These are phyloP conservation scores for Pythium brachiatum DNA, from an alignment of 352 stramenopile species.

Conservation along the genomic window DNA sequence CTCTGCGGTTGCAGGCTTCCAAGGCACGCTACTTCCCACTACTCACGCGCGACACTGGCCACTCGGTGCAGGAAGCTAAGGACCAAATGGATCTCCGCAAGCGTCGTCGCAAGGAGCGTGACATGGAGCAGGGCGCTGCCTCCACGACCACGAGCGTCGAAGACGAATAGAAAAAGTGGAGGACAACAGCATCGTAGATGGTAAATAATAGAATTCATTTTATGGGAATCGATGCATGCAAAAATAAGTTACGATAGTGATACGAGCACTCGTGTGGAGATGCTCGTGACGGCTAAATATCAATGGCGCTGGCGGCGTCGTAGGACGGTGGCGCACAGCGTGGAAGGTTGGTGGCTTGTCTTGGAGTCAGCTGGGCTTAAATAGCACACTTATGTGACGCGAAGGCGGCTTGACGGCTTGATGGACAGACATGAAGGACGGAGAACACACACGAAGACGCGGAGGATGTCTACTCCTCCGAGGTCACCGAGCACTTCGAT, in stretches of 20 bases:
- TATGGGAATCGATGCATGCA: background rate
- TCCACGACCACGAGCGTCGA: constrained; percentile 15
- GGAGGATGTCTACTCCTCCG: background rate
- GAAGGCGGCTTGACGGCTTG: background rate
- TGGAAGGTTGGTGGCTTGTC: background rate
- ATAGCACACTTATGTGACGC: background rate
- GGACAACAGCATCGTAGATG: background rate
- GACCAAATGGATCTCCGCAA: constrained; percentile 70
- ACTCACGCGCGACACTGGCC: constrained; percentile 59
- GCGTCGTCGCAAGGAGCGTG: constrained; percentile 42
- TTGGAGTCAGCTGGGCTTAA: background rate
- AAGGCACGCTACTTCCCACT: constrained; percentile 63
- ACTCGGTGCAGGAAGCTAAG: constrained; percentile 83
- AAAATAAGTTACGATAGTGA: constrained; percentile 7
- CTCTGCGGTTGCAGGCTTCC: constrained; percentile 51
- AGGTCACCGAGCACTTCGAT: background rate
- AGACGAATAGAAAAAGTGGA: constrained; percentile 3
- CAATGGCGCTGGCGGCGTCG: background rate
- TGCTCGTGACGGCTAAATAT: constrained; percentile 5
- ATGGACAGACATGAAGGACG: background rate
- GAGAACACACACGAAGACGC: background rate
- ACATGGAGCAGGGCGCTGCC: constrained; percentile 14
- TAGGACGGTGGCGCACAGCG: background rate
- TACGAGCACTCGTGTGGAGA: background rate
- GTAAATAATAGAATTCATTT: constrained; percentile 11